Conservation (phyloP, 2,329 filamentous ascomycete genomes). For the Aspergillus sp. region DNA sequence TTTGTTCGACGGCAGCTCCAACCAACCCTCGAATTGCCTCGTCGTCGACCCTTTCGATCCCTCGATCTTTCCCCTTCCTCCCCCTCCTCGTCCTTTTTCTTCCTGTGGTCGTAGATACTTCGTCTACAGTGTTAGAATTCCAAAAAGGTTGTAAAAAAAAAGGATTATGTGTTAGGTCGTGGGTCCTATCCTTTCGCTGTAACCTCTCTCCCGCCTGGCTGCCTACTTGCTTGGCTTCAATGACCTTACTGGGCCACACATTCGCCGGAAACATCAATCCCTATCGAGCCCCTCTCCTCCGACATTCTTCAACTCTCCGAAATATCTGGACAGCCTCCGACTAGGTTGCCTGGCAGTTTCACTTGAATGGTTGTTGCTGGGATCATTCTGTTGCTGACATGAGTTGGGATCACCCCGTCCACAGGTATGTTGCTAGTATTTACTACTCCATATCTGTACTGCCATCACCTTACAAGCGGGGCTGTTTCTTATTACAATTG, state of each 20-base stretch:
- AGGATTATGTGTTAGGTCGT: neutral
- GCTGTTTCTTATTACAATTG: too few relatives aligned
- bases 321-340: constrained; percentile 15
- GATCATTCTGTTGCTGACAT: constrained; percentile 36
- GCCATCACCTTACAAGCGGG: neutral
- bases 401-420: constrained; percentile 44
- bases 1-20: neutral
- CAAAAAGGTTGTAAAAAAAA: neutral
- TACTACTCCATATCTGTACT: constrained; percentile 1
- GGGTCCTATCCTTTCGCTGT: too few relatives aligned
- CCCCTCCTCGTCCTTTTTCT: constrained; percentile 6
- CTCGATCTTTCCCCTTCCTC: constrained; percentile 15
- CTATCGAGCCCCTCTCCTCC: constrained; percentile 13
- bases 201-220: too few relatives aligned
- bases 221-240: constrained; percentile 15
- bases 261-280: constrained; percentile 16
- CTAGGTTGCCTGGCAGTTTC: constrained; percentile 31
- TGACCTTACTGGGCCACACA: constrained; percentile 15
- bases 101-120: constrained; percentile 10
- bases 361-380: constrained; percentile 37
- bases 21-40: too few relatives aligned
- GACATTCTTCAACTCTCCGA: constrained; percentile 24
- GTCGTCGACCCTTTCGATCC: constrained; percentile 9
- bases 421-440: constrained; percentile 33
- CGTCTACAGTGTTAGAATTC: too few relatives aligned